These are phyloP conservation scores for Neocatenulostroma microsporum DNA, from an alignment of 2,329 filamentous ascomycete species.

Conservation along the genomic window DNA sequence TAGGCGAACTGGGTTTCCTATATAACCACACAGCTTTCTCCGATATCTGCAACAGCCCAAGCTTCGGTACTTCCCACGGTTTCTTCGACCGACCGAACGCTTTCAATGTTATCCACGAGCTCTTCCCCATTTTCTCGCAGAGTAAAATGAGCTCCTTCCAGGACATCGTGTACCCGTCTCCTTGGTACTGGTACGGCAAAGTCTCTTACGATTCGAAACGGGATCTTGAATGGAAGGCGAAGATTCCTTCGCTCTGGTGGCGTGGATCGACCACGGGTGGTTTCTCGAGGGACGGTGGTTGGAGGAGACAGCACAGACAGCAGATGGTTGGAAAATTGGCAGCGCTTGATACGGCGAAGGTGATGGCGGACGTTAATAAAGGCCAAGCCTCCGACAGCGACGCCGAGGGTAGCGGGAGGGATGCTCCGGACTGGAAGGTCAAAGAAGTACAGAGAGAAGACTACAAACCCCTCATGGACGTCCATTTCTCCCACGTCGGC, in stretches of 20 bases:
- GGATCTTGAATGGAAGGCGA: constrained; percentile 68
- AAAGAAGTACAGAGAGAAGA: constrained; percentile 59
- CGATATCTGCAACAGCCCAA: constrained; percentile 84
- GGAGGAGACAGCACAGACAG: constrained; percentile 88
- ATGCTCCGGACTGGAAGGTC: constrained; percentile 49
- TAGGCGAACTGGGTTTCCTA: constrained; percentile 73
- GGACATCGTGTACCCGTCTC: constrained; percentile 91
- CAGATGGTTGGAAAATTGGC: constrained; percentile 78
- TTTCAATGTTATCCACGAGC: constrained; percentile 79
- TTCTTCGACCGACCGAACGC: constrained; percentile 94
- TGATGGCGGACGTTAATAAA: constrained; percentile 41
- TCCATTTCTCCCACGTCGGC: constrained; percentile 81
- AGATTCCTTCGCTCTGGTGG: constrained; percentile 79
- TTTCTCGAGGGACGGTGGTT: constrained; percentile 84
- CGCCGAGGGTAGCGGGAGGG: constrained; percentile 27
- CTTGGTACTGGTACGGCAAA: constrained; percentile 92
- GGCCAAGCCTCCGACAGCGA: constrained; percentile 28
- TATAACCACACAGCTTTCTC: constrained; percentile 83
- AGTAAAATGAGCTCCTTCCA: constrained; percentile 91
- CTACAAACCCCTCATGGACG: constrained; percentile 66
- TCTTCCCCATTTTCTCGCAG: constrained; percentile 91
- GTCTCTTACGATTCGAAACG: constrained; percentile 65
- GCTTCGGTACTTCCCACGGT: constrained; percentile 67
- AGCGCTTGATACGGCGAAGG: constrained; percentile 46
- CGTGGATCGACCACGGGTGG: constrained; percentile 92